Base-by-base conservation (phyloP, 352 stramenopile genomes). In the Phytophthora tubulina region DNA sequence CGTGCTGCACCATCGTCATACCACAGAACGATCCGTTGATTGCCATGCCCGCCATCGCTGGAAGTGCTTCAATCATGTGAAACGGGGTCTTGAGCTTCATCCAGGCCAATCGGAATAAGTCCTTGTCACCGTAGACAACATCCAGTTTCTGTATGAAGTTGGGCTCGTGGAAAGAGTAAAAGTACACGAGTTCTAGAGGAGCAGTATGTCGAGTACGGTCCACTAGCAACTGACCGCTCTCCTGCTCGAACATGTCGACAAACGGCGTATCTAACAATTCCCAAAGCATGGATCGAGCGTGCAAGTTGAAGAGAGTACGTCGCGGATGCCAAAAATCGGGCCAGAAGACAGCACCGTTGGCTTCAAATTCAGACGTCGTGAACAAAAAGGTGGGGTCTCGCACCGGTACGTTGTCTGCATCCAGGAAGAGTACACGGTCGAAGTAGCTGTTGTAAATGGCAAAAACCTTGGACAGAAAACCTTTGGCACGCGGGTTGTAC, bases 181-280 rank as follows among this genome's bases (percentile, higher is more conserved):
- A 86, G 62, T 83, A 74, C 30, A 86, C 68, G 14, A 72, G 58
- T 13, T 78, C 56, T 10, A 88, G 53, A 27, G 81, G 67, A 10
- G 59, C 65, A 6, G 67, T 46, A 30, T 78, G 73, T 36, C 77
- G 81, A 53, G 49, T 44, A 14, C 75, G 68, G 53, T 88, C 76
- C n/a, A 91, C 63, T 15, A 89, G 32, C 14, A 91, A 36, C 48
- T 91, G 83, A 2, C 83, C 83, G 53, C 80, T 89, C 45, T 91
- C 83, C 64, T 91, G 81, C 71, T 91, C 81, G 53, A 89, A 89
- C 79, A 86, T 86, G 64, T 86, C 64, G 6, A 86, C 70, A 46
- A 79, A 85, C 3, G 65, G 58, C 13, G 76, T 51, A 21, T 72
- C 80, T 13, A 91, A 55, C 32, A 87, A 46, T 38, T 86, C 75